Conservation (phyloP, 352 stramenopile genomes). For the Globisporangium iwayamae region DNA sequence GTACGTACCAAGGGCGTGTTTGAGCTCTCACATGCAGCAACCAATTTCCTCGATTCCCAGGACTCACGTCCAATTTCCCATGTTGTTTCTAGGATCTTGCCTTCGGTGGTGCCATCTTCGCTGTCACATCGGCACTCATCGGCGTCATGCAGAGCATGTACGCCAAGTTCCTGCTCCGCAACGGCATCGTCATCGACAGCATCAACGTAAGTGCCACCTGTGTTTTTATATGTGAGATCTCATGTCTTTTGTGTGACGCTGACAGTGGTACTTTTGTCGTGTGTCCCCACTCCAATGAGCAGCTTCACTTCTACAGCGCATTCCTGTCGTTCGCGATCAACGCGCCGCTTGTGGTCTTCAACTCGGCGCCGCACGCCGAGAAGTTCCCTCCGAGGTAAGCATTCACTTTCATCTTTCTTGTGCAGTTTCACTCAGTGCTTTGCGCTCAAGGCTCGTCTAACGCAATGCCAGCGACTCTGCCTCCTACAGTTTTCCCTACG, state of each 20-base stretch:
- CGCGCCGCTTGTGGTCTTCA: constrained; percentile 65
- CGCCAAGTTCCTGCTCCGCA: constrained; percentile 80
- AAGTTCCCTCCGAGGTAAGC: constrained; percentile 46
- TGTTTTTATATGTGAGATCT: neutral
- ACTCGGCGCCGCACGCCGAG: constrained; percentile 35
- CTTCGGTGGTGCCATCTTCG: constrained; percentile 62
- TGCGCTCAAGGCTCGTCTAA: constrained; percentile 2
- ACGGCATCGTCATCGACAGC: constrained; percentile 69
- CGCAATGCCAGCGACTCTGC: constrained; percentile 6
- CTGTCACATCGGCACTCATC: constrained; percentile 66
- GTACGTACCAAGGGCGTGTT: constrained; percentile 20
- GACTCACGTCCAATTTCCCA: neutral
- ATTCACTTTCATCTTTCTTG: neutral
- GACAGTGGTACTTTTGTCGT: no score
- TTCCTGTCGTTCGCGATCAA: constrained; percentile 86
- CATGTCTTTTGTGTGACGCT: neutral
- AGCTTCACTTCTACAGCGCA: constrained; percentile 87
- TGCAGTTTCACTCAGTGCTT: neutral
- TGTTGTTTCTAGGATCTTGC: constrained; percentile 48
- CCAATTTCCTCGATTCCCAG: neutral
- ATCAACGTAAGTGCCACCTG: constrained; percentile 60
- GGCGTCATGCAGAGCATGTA: constrained; percentile 89
- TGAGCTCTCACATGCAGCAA: neutral
- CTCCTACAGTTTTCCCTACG: constrained; percentile 57
- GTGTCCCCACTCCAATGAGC: neutral